These are phyloP conservation scores for Aspergillus arachidicola DNA, from an alignment of 2,329 filamentous ascomycete genomes.

Conservation along the genomic window DNA sequence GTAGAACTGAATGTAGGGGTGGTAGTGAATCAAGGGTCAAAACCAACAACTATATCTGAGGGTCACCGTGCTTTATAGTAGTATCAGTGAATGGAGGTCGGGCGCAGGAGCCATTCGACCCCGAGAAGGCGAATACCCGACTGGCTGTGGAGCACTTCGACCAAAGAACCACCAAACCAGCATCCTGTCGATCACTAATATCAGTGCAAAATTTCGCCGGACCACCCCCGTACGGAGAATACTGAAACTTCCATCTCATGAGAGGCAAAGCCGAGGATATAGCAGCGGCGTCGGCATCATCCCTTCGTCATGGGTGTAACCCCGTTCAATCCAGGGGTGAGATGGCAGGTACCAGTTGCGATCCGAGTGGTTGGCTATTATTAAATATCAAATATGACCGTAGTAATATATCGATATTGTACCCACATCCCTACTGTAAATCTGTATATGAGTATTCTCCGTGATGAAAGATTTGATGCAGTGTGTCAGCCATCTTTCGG, in stretches of 20 bases:
- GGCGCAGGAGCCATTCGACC: background rate
- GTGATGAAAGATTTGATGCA: background rate
- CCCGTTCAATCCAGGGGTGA: background rate
- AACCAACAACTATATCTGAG: background rate
- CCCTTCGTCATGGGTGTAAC: constrained; percentile 5
- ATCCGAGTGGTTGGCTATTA: background rate
- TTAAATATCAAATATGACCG: background rate
- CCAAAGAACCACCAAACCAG: background rate
- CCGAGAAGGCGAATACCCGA: background rate
- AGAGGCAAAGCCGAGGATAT: background rate
- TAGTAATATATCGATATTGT: too few species aligned
- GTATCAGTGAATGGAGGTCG: background rate
- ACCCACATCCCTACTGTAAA: background rate
- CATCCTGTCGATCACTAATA: constrained; percentile 10
- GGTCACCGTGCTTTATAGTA: background rate
- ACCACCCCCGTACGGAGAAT: background rate
- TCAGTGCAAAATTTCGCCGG: constrained; percentile 1
- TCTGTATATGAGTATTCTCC: background rate
- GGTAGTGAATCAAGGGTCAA: background rate
- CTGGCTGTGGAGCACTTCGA: background rate
- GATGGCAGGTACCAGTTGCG: background rate
- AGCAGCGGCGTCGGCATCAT: background rate
- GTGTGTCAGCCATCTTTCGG: background rate
- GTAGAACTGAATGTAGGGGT: background rate
- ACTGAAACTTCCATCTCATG: background rate